These are phyloP conservation scores for Corymbia maculata DNA, from an alignment of 345 rosid genomes.

Conservation along the genomic window DNA sequence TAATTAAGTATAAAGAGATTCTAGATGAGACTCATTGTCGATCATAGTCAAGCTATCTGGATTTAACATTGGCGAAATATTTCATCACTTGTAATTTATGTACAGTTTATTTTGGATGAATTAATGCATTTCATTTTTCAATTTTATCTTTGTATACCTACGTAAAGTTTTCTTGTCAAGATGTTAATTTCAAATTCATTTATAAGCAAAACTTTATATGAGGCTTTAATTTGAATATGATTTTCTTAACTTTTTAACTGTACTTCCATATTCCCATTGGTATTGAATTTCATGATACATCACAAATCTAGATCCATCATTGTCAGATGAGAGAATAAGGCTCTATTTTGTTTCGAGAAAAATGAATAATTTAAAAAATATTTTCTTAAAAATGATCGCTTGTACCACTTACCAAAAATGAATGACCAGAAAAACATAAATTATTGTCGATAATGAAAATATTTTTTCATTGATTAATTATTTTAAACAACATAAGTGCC, in stretches of 20 bases:
- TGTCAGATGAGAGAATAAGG: not conserved
- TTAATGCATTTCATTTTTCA: not conserved
- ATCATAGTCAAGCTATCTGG: not conserved
- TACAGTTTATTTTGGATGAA: not conserved
- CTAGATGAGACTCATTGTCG: not conserved
- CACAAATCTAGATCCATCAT: not conserved
- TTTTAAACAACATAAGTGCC: no score
- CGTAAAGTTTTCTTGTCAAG: not conserved
- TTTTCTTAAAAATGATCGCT: fast-evolving
- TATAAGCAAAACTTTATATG: not conserved
- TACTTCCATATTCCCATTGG: not conserved
- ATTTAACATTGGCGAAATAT: not conserved
- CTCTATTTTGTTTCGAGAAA: fast-evolving
- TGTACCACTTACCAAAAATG: not conserved
- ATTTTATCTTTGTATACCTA: not conserved
- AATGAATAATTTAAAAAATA: not conserved
- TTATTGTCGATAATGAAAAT: not conserved
- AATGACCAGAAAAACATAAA: not conserved
- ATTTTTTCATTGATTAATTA: no score
- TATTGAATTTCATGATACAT: not conserved
- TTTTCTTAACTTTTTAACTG: not conserved
- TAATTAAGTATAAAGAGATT: no score
- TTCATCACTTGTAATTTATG: not conserved
- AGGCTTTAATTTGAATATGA: not conserved
- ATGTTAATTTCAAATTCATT: not conserved